Percentiles rank a stretch among this genome's conserved stretches.
phyloP scores from a whole-genome alignment of 495 filamentous ascomycete genomes.

The Annulohypoxylon moriforme region DNA sequence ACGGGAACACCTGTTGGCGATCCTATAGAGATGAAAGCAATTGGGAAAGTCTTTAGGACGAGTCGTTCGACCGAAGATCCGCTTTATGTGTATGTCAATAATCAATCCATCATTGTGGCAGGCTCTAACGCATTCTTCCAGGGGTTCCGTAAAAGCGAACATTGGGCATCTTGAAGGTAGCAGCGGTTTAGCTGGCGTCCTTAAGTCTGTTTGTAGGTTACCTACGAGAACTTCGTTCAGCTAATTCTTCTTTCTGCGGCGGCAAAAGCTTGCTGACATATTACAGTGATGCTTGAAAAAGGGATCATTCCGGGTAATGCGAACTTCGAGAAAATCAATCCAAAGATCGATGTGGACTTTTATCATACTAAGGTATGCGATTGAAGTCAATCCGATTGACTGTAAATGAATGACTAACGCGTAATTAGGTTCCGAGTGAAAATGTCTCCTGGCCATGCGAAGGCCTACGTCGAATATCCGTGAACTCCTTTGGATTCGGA shows the following conservation, averaged over 20 bases:
- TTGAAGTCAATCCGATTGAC: background rate
- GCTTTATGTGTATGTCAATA: conserved; percentile 54
- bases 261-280: background rate
- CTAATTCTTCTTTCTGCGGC: background rate
- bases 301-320: conserved; percentile 57
- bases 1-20: conserved; percentile 69
- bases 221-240: conserved; percentile 45
- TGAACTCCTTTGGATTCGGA: conserved; percentile 71
- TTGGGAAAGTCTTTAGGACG: conserved; percentile 53
- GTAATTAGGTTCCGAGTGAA: conserved; percentile 41
- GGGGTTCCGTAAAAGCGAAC: conserved; percentile 65
- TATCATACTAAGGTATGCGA: conserved; percentile 38
- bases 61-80: conserved; percentile 45
- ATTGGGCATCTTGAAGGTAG: conserved; percentile 67
- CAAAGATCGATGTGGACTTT: conserved; percentile 50
- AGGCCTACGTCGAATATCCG: conserved; percentile 55
- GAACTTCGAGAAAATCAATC: conserved; percentile 61
- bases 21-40: conserved; percentile 64
- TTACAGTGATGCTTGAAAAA: conserved; percentile 61
- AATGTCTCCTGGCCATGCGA: conserved; percentile 44
- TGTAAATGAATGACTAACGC: conserved; percentile 9
- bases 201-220: conserved; percentile 63
- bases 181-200: conserved; percentile 62
- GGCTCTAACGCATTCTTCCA: conserved; percentile 8
- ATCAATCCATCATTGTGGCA: background rate